A percentile compares a stretch with the other conserved stretches of the same genome.
phyloP scores from a whole-genome alignment of 192 early-diverging fungal species.

The Podila epigama region DNA sequence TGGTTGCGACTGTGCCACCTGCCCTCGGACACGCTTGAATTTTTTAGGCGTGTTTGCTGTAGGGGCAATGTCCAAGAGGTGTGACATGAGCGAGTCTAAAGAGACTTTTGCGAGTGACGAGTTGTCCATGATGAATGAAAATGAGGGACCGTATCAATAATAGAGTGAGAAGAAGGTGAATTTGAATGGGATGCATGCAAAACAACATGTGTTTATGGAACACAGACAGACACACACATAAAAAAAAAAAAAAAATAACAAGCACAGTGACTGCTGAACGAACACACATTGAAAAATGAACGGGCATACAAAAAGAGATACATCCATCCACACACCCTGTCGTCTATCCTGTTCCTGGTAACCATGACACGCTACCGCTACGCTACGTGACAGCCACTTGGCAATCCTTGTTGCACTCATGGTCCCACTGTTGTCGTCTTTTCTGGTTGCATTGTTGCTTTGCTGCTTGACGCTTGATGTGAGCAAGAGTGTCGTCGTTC shows the following conservation, averaged over 20 bases:
- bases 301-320: no score
- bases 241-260: slow-evolving; percentile 10
- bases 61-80: neutral
- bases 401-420: neutral
- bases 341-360: no score
- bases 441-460: neutral
- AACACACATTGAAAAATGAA: no score
- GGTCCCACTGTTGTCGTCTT: neutral
- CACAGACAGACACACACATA: neutral
- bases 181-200: neutral
- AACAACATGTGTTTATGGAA: neutral
- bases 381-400: no score
- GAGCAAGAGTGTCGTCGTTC: no score
- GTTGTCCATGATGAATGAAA: neutral
- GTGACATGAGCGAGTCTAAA: slow-evolving; percentile 31
- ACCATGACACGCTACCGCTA: no score
- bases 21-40: slow-evolving; percentile 21
- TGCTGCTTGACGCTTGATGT: neutral
- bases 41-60: slow-evolving; percentile 14
- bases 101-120: slow-evolving; percentile 25
- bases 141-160: no score
- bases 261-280: neutral
- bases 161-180: neutral
- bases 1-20: neutral
- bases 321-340: no score